Conservation (phyloP, 805 yeast species). For the Clavispora phyllophila region DNA sequence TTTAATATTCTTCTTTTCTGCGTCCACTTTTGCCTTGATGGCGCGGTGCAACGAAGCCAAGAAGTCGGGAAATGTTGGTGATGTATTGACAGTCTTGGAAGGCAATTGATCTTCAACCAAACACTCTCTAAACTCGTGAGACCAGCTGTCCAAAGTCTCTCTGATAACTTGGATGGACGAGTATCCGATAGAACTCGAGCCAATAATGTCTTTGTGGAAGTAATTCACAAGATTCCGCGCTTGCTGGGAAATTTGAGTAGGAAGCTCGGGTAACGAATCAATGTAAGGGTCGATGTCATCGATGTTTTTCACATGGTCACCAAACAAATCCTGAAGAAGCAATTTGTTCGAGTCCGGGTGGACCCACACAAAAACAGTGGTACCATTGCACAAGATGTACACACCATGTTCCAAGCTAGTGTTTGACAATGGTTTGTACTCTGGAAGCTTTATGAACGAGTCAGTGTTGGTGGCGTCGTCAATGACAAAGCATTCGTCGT, state of each 20-base stretch:
- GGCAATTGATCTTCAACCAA: constrained; percentile 62
- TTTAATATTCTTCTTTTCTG: constrained; percentile 32
- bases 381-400: constrained; percentile 71
- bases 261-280: constrained; percentile 64
- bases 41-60: constrained; percentile 63
- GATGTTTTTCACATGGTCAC: constrained; percentile 42
- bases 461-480: constrained; percentile 35
- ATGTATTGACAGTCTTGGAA: constrained; percentile 16
- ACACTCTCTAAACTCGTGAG: constrained; percentile 46
- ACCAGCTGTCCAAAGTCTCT: constrained; percentile 58
- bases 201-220: constrained; percentile 36
- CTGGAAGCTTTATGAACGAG: constrained; percentile 47
- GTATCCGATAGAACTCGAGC: constrained; percentile 23
- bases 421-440: constrained; percentile 39
- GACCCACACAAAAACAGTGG: constrained; percentile 54
- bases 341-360: constrained; percentile 64
- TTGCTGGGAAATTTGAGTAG: constrained; percentile 64
- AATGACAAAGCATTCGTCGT: constrained; percentile 42
- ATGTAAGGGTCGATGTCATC: constrained; percentile 43
- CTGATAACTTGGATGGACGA: constrained; percentile 56
- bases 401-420: constrained; percentile 63
- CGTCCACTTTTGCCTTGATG: constrained; percentile 48
- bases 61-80: constrained; percentile 61
- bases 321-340: constrained; percentile 72
- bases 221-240: constrained; percentile 58